Conservation (phyloP, 768 basidiomycete genomes). For the Tremella fuciformis region DNA sequence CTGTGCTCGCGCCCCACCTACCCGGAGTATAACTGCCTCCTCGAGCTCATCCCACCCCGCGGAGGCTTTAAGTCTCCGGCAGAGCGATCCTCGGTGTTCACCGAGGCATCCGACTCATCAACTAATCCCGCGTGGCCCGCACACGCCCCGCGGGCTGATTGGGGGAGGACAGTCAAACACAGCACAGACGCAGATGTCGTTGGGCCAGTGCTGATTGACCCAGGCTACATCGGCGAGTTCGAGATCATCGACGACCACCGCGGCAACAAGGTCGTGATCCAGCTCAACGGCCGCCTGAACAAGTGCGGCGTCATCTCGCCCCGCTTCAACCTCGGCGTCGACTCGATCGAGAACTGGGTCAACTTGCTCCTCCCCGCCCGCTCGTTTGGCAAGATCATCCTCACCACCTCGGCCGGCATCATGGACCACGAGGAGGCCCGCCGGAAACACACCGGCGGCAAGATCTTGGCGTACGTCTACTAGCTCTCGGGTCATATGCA, state of each 20-base stretch:
- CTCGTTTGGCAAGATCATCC: constrained; percentile 93
- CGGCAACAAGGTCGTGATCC: constrained; percentile 94
- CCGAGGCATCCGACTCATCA: constrained; percentile 7
- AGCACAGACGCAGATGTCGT: background rate
- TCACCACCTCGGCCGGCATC: constrained; percentile 96
- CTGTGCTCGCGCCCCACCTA: background rate
- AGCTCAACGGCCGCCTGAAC: constrained; percentile 97
- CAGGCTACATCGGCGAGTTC: constrained; percentile 97
- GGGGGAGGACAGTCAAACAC: constrained; percentile 28
- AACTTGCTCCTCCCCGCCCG: constrained; percentile 92
- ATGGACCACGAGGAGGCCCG: constrained; percentile 93
- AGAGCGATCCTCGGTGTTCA: constrained; percentile 29
- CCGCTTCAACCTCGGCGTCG: constrained; percentile 89
- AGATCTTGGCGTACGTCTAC: constrained; percentile 89
- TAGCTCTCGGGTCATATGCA: constrained; percentile 54
- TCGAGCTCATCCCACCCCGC: constrained; percentile 34
- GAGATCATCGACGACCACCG: constrained; percentile 99
- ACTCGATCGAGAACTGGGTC: constrained; percentile 67
- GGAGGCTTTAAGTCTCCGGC: constrained; percentile 54
- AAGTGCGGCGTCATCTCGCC: constrained; percentile 99
- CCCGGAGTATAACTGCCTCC: constrained; percentile 53
- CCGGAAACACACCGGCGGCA: constrained; percentile 90
- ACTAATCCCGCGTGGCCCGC: constrained; percentile 17
- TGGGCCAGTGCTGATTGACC: constrained; percentile 2
- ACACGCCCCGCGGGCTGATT: constrained; percentile 24